phyloP scores from a whole-genome alignment of 169 alveolate species.

The Perkinsus olseni region DNA sequence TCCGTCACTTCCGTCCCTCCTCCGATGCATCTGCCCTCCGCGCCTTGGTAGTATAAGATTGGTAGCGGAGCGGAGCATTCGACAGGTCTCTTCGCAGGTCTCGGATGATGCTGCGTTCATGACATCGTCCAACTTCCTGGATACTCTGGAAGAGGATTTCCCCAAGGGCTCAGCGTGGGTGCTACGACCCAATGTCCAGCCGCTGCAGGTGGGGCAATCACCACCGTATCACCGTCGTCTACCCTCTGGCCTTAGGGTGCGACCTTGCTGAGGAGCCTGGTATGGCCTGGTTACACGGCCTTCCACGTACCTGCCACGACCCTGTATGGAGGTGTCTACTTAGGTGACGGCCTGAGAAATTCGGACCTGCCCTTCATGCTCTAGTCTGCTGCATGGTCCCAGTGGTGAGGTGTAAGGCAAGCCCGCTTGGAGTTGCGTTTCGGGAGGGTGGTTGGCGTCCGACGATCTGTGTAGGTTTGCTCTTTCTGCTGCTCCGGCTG shows the following conservation, averaged over 20 bases:
- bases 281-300: constrained; percentile 71
- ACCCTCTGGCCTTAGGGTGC: constrained; percentile 43
- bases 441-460: background rate
- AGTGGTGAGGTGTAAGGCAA: background rate
- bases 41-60: background rate
- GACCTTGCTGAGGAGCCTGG: constrained; percentile 43
- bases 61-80: background rate
- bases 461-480: background rate
- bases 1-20: constrained; percentile 54
- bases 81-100: constrained; percentile 29
- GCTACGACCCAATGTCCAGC: constrained; percentile 32
- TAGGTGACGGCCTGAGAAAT: constrained; percentile 70
- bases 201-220: constrained; percentile 34
- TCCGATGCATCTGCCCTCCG: background rate
- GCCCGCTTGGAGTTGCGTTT: background rate
- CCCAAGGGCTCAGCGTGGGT: constrained; percentile 40
- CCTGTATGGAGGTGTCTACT: constrained; percentile 58
- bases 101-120: constrained; percentile 55
- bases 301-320: constrained; percentile 52
- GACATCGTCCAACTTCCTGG: constrained; percentile 41
- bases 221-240: background rate
- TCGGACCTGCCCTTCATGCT: constrained; percentile 59
- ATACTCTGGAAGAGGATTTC: constrained; percentile 44
- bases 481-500: background rate
- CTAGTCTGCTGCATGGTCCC: background rate